Percentiles rank a stretch among this genome's conserved stretches.
Evolutionary conservation across 495 filamentous ascomycete species (phyloP).

Genomic region (Xylaria intraflava): DNA sequence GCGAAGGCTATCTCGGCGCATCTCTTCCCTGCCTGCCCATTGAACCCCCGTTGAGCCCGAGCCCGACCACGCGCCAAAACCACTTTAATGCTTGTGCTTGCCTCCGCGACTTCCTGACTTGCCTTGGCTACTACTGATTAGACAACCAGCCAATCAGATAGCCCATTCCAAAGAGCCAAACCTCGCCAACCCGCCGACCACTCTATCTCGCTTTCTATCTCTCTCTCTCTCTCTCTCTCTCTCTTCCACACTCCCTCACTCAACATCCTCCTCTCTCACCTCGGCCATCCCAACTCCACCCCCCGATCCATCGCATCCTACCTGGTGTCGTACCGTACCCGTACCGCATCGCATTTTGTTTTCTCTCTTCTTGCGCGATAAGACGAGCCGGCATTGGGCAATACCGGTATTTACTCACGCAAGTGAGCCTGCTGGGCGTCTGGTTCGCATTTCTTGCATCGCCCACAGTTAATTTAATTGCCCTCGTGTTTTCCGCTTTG

Average conservation of each 20-base stretch:
- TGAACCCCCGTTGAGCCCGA: no score
- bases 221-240: neutral
- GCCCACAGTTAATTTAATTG: no score
- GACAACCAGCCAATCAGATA: neutral
- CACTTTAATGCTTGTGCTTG: no score
- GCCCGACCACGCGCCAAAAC: no score
- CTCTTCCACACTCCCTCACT: neutral
- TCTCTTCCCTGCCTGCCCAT: no score
- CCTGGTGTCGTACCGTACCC: slow-evolving; percentile 16
- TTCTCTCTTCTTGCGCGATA: no score
- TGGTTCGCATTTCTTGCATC: no score
- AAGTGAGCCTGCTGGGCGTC: no score
- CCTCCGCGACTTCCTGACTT: slow-evolving; percentile 19
- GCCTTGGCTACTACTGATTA: no score
- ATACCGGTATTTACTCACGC: no score
- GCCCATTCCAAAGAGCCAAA: neutral
- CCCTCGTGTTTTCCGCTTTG: neutral
- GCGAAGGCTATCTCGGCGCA: no score
- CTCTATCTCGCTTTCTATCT: slow-evolving; percentile 10
- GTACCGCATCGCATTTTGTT: neutral
- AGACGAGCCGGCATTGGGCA: no score
- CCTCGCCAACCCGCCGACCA: neutral
- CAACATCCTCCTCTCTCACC: neutral
- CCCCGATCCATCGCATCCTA: slow-evolving; percentile 4
- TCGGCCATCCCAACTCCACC: slow-evolving; percentile 7